Evolutionary conservation across 31 red algal genomes (phyloP), one percentile per base, ranked within the genome.

Genomic region (Asparagopsis taxiformis): DNA sequence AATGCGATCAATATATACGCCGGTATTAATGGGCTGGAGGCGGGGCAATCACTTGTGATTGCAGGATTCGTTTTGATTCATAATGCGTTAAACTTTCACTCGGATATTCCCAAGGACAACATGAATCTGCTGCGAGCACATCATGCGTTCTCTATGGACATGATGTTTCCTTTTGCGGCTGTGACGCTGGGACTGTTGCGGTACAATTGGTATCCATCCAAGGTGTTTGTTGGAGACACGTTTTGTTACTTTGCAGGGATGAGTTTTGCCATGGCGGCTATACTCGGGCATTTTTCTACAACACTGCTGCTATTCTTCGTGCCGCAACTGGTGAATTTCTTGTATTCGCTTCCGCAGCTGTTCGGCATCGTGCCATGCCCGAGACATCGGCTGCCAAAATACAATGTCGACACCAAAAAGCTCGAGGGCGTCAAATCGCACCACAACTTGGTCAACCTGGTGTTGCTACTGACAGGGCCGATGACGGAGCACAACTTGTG

Each of bases 1-100:
- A 99, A 99, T 57, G 97, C 97, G 31, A 99, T 99, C 59, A 99
- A 99, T 51, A 99, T 99, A 23, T 91, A 99, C 56, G 97, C 97
- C 11, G 97, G 97, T 51, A 94, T 99, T 56, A 99, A 99, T 74
- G 97, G 97, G 13, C 69, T 99, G 15, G 97, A 99, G 70, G 97
- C 82, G 28, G 97, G 97, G 10, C 97, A 99, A 70, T 80, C 82
- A 15, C 36, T 88, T 59, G 85, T 99, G 17, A 99, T 99, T 72
- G 88, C 75, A 0, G 64, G 56, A 34, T 81, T 84, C 38, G 86
- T 95, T n/a, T 59, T 88, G 13, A 55, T 93, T 30, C 91, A 99
- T 63, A 99, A 99, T 66, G 88, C 91, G 22, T 35, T 91, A 11
- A 91, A 99, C 50, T 68, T 92, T 7, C 59, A 70, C 10, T 59